Evolutionary conservation across 331 rosid species (phyloP), one percentile per base, ranked within the genome.

Genomic region (Spiraea crenata): DNA sequence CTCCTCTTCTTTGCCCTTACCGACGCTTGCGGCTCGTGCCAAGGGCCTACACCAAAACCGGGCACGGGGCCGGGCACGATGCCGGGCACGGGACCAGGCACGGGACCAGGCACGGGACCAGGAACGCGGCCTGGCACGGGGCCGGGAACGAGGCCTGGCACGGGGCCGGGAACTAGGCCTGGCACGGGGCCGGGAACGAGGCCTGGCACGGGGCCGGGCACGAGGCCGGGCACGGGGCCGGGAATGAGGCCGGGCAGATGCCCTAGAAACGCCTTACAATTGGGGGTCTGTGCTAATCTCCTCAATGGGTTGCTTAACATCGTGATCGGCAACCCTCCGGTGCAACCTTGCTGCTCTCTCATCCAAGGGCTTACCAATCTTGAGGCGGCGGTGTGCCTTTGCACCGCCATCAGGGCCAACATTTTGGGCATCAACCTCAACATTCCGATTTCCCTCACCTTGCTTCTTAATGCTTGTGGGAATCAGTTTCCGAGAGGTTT

Each of bases 331-430:
- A 71, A 40, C 16, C 97, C 98, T 31, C 98, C 96, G 1, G 87
- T 81, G 20, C 44, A 76, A 5, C 98, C 97, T 7, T 93, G 96
- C 72, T 93, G 98, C 76, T 0, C 75, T 20, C 89, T 90, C 34
- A 63, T 90, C 54, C 57, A 87, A 13, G 98, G 98, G 47, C 88
- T 93, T 37, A 90, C 61, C 11, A 90, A 90, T 44, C 82, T 93
- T 46, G 93, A 93, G 15, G 98, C 93, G 6, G 96, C 93, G 5
- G 37, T 74, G 5, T 93, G 98, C 70, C 96, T 93, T 13, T 90
- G 98, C 87, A 90, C 96, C 35, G 97, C 84, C 34, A 72, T 90
- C 16, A 83, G 39, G 40, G 97, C 93, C 3, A 88, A 73, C 81
- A 72, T 93, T 81, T 17, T 93, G 66, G 97, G 93, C 25, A 81